phyloP scores from a whole-genome alignment of 2,329 filamentous ascomycete genomes.

The Fusarium ramigenum region DNA sequence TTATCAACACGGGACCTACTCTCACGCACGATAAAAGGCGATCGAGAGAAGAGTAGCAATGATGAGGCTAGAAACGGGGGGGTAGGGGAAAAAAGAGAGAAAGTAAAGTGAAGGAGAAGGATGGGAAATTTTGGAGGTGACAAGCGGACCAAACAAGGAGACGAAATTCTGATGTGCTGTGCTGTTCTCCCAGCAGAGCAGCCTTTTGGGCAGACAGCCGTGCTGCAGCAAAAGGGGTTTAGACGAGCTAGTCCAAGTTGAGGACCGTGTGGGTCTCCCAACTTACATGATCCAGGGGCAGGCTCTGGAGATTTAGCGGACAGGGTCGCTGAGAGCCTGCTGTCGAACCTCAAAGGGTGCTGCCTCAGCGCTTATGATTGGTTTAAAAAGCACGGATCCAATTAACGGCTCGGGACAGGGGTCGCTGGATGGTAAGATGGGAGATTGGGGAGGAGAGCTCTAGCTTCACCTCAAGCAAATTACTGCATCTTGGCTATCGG shows the following conservation, averaged over 20 bases:
- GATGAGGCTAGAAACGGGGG: slow-evolving; percentile 46
- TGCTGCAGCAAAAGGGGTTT: slow-evolving; percentile 49
- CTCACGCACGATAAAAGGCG: slow-evolving; percentile 42
- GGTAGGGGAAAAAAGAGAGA: slow-evolving; percentile 37
- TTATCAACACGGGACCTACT: slow-evolving; percentile 36
- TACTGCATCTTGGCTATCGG: slow-evolving; percentile 19
- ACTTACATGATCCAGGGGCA: slow-evolving; percentile 35
- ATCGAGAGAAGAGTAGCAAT: slow-evolving; percentile 51
- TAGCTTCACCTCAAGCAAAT: slow-evolving; percentile 33
- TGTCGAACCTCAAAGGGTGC: slow-evolving; percentile 11
- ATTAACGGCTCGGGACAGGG: slow-evolving; percentile 38
- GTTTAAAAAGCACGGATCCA: slow-evolving; percentile 24
- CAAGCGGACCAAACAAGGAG: slow-evolving; percentile 42
- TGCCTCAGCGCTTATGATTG: slow-evolving; percentile 30
- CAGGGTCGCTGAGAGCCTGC: slow-evolving; percentile 37
- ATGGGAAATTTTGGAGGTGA: slow-evolving; percentile 46
- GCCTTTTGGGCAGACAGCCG: slow-evolving; percentile 39
- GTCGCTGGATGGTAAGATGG: slow-evolving; percentile 29
- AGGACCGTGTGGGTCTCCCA: slow-evolving; percentile 37
- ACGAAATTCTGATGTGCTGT: slow-evolving; percentile 49
- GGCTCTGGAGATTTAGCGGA: slow-evolving; percentile 45
- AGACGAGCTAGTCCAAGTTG: slow-evolving; percentile 38
- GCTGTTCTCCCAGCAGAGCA: slow-evolving; percentile 45
- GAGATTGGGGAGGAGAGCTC: slow-evolving; percentile 40
- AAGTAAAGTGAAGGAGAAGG: slow-evolving; percentile 40